Evolutionary conservation across 768 basidiomycete genomes (phyloP).

Genomic region (Pleurotus tuoliensis): DNA sequence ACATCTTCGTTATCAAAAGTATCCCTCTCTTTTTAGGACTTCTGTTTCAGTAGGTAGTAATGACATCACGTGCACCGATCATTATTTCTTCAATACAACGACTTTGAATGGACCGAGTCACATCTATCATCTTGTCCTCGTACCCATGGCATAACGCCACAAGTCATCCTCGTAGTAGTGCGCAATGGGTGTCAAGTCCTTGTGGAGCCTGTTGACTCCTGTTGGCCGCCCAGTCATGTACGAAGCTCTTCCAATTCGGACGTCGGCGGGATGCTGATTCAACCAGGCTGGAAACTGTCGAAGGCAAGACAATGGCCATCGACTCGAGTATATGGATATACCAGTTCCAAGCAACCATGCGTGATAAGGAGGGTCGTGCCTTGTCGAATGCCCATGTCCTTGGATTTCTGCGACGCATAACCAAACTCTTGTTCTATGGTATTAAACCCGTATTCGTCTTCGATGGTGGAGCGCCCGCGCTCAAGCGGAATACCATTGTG

Average conservation of each 20-base stretch:
- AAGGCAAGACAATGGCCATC: slow-evolving; percentile 94
- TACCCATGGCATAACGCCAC: neutral
- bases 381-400: slow-evolving; percentile 92
- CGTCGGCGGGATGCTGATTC: slow-evolving; percentile 3
- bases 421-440: slow-evolving; percentile 93
- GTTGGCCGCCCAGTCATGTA: slow-evolving; percentile 93
- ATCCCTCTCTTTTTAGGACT: neutral
- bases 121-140: neutral
- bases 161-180: neutral
- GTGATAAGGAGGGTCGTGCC: slow-evolving; percentile 90
- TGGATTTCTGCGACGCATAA: slow-evolving; percentile 85
- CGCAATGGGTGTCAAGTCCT: slow-evolving; percentile 91
- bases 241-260: slow-evolving; percentile 20
- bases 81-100: slow-evolving; percentile 12
- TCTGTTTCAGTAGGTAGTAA: slow-evolving; percentile 1
- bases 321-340: slow-evolving; percentile 99
- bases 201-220: slow-evolving; percentile 92
- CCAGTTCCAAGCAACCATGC: slow-evolving; percentile 99
- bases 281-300: slow-evolving; percentile 84
- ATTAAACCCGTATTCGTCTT: slow-evolving; percentile 99
- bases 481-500: slow-evolving; percentile 90
- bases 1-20: no score
- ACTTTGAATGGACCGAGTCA: neutral
- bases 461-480: slow-evolving; percentile 89
- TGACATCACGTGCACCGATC: neutral